Evolutionary conservation across 345 rosid species (phyloP), one percentile per base, ranked within the genome.

Genomic region (Bruguiera sexangula): DNA sequence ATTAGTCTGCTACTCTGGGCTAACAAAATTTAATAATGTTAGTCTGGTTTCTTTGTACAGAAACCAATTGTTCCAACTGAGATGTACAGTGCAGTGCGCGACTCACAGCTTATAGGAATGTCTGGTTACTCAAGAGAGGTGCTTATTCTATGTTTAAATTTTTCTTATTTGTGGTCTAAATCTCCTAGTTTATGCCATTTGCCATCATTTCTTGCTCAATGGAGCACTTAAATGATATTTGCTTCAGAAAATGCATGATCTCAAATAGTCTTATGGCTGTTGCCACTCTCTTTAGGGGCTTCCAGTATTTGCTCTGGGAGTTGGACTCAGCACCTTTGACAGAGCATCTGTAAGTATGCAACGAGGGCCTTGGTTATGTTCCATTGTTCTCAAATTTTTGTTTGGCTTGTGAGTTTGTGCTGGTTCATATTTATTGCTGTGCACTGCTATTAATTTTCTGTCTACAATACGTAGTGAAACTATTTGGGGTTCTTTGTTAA

Each of bases 61-160:
- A 95, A 84, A 83, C 96, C 99, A 37, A 92, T 95, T 39, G 76
- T 88, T 66, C 97, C 97, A 69, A 54, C 78, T n/a, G 89, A 90
- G 65, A 65, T 89, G 53, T 92, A 89, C 74, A 83, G 86, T 77
- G 82, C 79, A 37, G 83, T 95, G 34, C 89, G 97, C 15, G 96
- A 95, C 79, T 89, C 97, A 54, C 96, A 92, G 55, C 93, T 92
- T 59, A 84, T 92, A 68, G 99, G 99, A 77, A 75, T 95, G 92
- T 85, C 99, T 5, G 99, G 99, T 46, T 92, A 86, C 85, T 86
- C 97, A 54, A 87, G 79, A 87, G 97, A 95, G 93, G 99, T 95
- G 73, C 73, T 69, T 31, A 46, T 66, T 74, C 57, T 66, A 71
- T 73, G 51, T 68, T 67, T 24, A 36, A 24, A 46, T 7, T 61